phyloP scores from a whole-genome alignment of 352 stramenopile species.

The Albugo candida region DNA sequence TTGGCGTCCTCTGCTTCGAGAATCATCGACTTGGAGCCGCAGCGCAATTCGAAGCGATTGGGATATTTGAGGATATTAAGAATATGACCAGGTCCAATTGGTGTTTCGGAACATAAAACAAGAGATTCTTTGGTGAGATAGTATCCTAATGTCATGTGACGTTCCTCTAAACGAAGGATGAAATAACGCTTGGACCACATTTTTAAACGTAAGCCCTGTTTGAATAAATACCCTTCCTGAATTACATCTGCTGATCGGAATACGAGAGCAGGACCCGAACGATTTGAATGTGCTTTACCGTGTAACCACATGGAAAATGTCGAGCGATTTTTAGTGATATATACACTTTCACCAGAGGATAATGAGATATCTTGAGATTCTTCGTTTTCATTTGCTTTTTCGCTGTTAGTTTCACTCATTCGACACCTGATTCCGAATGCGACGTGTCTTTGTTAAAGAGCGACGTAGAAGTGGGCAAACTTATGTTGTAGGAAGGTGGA shows the following conservation, averaged over 20 bases:
- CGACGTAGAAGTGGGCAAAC: no score
- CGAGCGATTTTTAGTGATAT: constrained; percentile 72
- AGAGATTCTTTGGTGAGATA: constrained; percentile 73
- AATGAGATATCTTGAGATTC: no score
- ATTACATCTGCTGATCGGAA: constrained; percentile 73
- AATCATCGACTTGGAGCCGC: constrained; percentile 46
- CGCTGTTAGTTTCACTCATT: no score
- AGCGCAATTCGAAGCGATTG: constrained; percentile 41
- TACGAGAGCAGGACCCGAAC: constrained; percentile 29
- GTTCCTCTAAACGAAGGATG: constrained; percentile 68
- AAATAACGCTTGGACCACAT: constrained; percentile 75
- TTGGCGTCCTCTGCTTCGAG: constrained; percentile 51
- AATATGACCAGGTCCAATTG: constrained; percentile 49
- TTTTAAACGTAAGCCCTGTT: constrained; percentile 59
- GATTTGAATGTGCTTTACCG: constrained; percentile 38
- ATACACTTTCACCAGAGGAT: constrained; percentile 30
- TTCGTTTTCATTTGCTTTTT: no score
- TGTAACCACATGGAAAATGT: constrained; percentile 73
- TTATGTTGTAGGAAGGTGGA: no score
- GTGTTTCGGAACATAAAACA: constrained; percentile 58
- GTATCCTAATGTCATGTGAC: constrained; percentile 75
- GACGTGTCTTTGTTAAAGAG: no score
- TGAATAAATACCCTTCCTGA: constrained; percentile 68
- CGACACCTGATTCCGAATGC: no score
- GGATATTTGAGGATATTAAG: constrained; percentile 35